A percentile compares a stretch with the other conserved stretches of the same genome.
Conservation (phyloP, 2,329 filamentous ascomycete genomes). For the Xylaria sp. region DNA sequence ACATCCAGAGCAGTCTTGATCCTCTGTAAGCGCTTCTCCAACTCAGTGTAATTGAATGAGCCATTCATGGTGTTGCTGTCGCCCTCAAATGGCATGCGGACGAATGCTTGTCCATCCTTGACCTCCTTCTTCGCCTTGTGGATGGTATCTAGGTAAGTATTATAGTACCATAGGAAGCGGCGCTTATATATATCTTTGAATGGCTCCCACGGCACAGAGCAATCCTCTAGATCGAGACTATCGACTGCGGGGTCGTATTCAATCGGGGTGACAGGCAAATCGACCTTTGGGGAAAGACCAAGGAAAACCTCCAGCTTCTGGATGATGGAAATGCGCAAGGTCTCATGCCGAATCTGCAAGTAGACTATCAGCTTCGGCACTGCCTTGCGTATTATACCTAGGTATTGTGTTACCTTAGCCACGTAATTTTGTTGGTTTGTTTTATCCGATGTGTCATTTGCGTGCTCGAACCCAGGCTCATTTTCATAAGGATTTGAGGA, state of each 20-base stretch:
- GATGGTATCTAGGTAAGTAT: conserved; percentile 79
- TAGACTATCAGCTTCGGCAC: conserved; percentile 29
- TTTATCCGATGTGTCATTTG: conserved; percentile 70
- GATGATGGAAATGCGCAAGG: conserved; percentile 83
- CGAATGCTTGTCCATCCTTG: conserved; percentile 68
- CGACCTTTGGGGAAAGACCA: conserved; percentile 62
- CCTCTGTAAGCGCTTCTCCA: conserved; percentile 70
- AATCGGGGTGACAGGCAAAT: conserved; percentile 42
- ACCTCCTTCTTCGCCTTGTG: conserved; percentile 68
- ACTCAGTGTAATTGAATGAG: conserved; percentile 77
- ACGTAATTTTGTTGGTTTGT: conserved; percentile 76
- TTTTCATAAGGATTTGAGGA: conserved; percentile 94
- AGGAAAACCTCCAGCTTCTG: conserved; percentile 83
- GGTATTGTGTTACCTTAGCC: conserved; percentile 69
- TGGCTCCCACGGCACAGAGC: conserved; percentile 71
- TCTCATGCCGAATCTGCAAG: conserved; percentile 84
- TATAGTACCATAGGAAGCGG: conserved; percentile 94
- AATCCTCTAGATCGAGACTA: conserved; percentile 55
- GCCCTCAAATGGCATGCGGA: conserved; percentile 87
- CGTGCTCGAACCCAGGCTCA: conserved; percentile 89
- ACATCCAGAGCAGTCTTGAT: conserved; percentile 74
- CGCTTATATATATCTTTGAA: conserved; percentile 92
- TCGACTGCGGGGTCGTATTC: conserved; percentile 37
- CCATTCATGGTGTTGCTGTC: conserved; percentile 82
- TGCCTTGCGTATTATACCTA: neutral